These are phyloP conservation scores for Alopecurus myosuroides DNA, from an alignment of 176 grass and related monocot genomes.

Conservation along the genomic window DNA sequence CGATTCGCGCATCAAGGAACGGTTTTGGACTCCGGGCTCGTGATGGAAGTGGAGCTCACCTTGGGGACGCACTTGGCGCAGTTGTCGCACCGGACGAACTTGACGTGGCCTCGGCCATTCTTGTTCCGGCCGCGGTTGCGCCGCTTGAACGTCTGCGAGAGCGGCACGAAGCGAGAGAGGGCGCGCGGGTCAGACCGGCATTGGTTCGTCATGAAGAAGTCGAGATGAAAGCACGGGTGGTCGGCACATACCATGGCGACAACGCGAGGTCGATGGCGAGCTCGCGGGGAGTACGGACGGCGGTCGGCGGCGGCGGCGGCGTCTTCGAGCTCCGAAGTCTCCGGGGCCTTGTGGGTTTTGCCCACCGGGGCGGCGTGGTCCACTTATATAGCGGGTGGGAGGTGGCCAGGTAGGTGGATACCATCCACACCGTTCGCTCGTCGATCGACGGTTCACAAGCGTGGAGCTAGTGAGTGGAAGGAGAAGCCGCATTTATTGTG, in stretches of 20 bases:
- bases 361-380: background rate
- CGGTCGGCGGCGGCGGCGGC: background rate
- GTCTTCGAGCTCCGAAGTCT: background rate
- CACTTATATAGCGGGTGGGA: background rate
- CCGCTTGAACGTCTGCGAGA: conserved; percentile 62
- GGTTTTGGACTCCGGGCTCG: background rate
- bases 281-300: background rate
- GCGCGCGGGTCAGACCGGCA: background rate
- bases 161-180: background rate
- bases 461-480: background rate
- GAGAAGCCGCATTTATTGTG: background rate
- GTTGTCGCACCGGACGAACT: conserved; percentile 73
- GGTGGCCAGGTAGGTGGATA: too few species aligned
- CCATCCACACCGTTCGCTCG: background rate
- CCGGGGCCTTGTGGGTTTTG: background rate
- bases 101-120: conserved; percentile 78
- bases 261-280: background rate
- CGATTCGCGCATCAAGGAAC: background rate
- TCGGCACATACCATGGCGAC: background rate
- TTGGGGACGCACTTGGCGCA: conserved; percentile 77
- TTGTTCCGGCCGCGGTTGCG: conserved; percentile 69
- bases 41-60: conserved; percentile 6
- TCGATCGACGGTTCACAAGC: background rate
- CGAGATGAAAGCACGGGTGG: background rate
- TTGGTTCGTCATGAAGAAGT: background rate